These are phyloP conservation scores for Aquilaria yunnanensis DNA, from an alignment of 345 rosid genomes.

Conservation along the genomic window DNA sequence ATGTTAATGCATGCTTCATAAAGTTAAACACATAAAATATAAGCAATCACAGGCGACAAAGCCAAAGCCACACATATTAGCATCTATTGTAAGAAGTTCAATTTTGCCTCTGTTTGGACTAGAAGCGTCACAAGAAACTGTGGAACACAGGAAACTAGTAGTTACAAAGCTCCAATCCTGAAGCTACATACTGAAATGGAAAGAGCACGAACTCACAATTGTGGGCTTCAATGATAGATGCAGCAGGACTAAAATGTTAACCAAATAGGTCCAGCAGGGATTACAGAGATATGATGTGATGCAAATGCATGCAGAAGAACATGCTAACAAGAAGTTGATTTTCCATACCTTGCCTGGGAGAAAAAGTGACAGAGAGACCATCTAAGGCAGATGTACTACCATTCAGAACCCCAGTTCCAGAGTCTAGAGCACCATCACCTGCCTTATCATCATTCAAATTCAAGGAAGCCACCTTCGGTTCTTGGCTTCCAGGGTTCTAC, in stretches of 20 bases:
- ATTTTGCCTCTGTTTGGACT: background rate
- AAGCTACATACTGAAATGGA: background rate
- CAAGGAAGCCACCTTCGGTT: slow-evolving; percentile 20
- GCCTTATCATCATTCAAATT: slow-evolving; percentile 31
- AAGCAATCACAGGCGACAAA: no score
- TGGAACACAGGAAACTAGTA: background rate
- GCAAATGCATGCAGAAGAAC: background rate
- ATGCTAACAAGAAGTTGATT: background rate
- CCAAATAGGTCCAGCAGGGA: no score
- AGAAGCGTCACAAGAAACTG: background rate
- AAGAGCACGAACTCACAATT: background rate
- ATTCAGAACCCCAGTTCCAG: slow-evolving; percentile 16
- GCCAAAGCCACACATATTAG: background rate
- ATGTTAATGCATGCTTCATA: background rate
- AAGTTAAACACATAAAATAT: background rate
- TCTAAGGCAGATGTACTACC: slow-evolving; percentile 15
- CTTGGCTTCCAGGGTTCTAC: slow-evolving; percentile 32
- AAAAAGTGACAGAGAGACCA: slow-evolving; percentile 14
- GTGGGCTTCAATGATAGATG: no score
- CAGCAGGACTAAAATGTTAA: no score
- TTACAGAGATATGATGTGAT: no score
- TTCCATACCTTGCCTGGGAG: slow-evolving; percentile 37
- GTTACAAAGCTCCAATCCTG: background rate
- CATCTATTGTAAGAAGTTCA: background rate
- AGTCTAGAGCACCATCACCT: slow-evolving; percentile 24